Conservation (phyloP, 169 alveolate genomes). For the Cytauxzoon felis region DNA sequence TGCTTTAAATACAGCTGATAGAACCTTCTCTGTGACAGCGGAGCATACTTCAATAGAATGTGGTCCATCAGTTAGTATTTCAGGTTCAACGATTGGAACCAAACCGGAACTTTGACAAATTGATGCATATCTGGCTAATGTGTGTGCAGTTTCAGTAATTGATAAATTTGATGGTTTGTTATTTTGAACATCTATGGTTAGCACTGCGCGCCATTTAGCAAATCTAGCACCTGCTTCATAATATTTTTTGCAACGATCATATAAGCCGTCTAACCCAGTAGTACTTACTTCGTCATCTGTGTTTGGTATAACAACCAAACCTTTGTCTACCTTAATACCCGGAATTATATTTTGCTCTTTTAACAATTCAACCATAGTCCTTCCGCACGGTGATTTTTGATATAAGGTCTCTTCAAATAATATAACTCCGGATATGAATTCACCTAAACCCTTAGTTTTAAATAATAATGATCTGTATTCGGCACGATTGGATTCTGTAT, state of each 20-base stretch:
- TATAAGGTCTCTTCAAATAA: constrained; percentile 96
- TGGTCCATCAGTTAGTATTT: constrained; percentile 94
- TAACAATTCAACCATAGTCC: constrained; percentile 82
- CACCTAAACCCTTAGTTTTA: constrained; percentile 88
- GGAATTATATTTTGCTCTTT: constrained; percentile 91
- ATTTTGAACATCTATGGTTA: constrained; percentile 86
- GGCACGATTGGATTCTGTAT: constrained; percentile 93
- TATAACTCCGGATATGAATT: constrained; percentile 96
- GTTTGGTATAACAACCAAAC: constrained; percentile 86
- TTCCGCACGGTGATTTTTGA: constrained; percentile 88
- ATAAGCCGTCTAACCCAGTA: constrained; percentile 95
- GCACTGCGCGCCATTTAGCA: constrained; percentile 99
- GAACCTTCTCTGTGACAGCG: constrained; percentile 90
- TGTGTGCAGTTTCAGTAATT: constrained; percentile 92
- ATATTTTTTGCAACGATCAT: constrained; percentile 92
- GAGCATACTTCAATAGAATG: constrained; percentile 94
- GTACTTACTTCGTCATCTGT: constrained; percentile 85
- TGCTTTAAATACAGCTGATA: constrained; percentile 91
- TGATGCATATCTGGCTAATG: constrained; percentile 98
- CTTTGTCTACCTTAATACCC: constrained; percentile 98
- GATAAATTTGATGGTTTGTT: constrained; percentile 89
- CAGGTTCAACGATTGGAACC: constrained; percentile 99
- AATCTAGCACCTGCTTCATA: constrained; percentile 97
- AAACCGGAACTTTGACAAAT: constrained; percentile 96
- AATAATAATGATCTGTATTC: constrained; percentile 93